Evolutionary conservation across 768 basidiomycete species (phyloP), one percentile per base, ranked within the genome.

Genomic region (Podaxis pistillaris): DNA sequence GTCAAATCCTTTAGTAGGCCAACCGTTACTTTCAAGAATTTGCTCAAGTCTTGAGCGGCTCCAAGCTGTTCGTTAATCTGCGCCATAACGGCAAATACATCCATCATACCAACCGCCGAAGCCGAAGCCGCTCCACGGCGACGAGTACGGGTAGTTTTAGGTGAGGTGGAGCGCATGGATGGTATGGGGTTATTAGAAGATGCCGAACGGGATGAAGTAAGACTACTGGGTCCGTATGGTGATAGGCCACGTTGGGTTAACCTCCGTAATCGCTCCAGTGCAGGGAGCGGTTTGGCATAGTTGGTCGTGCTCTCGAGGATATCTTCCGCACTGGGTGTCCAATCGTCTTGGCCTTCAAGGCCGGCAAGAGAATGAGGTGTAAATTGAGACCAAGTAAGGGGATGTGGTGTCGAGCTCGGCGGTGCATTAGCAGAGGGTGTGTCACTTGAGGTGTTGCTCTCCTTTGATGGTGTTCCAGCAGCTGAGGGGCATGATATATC

Each of bases 1-100:
- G 89, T 89, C 63, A 94, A 70, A 70, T 94, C 90, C 74, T 89
- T 88, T 66, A 92, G 73, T 28, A 81, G 72, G 1, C 90, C 90
- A 3, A 89, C 90, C 1, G 86, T 83, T 52, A 92, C 80, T 68
- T 92, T 86, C 68, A 93, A 74, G 71, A 91, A 91, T 28, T 77
- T 78, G 19, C 88, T 84, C 61, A 93, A 70, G 66, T 89, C 86
- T 0, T 82, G 75, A 13, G 89, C 87, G 15, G 80, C 78, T 1
- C 85, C 85, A 3, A 93, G 81, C 60, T 93, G 91, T 64, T 93
- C 89, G 71, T 91, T 92, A 68, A 93, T 87, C 72, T 93, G 89
- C 13, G 85, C 80, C 69, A 93, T 84, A 7, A 93, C 83, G 0
- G 87, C 86, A 64, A 94, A 90, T 1, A 93, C 81, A 68, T 93